phyloP scores from a whole-genome alignment of 176 grass and related monocot genomes.

The Otatea glauca region DNA sequence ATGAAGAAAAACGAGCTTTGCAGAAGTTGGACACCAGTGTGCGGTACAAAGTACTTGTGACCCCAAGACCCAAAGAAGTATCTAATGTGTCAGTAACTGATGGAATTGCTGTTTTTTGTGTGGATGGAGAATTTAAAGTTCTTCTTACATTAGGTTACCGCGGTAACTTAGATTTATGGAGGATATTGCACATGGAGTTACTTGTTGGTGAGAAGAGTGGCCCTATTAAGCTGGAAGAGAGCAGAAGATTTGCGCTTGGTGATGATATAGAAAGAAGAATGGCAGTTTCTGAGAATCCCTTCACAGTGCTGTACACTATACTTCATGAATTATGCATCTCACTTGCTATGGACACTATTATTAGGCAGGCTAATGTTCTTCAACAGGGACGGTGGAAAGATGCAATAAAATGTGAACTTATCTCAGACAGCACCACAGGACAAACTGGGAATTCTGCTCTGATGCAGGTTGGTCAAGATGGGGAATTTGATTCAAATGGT shows the following conservation, averaged over 20 bases:
- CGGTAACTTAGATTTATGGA: constrained; percentile 84
- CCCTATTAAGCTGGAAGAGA: constrained; percentile 79
- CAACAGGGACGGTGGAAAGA: constrained; percentile 87
- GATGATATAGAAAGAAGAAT: constrained; percentile 98
- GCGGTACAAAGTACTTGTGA: constrained; percentile 82
- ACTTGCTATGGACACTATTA: constrained; percentile 92
- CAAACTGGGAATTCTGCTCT: constrained; percentile 57
- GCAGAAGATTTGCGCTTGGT: constrained; percentile 77
- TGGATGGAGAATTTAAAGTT: constrained; percentile 94
- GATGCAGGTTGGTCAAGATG: constrained; percentile 67
- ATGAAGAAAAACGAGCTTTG: constrained; percentile 81
- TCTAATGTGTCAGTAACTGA: constrained; percentile 70
- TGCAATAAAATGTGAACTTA: constrained; percentile 85
- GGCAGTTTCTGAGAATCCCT: constrained; percentile 82
- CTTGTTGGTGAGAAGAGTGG: constrained; percentile 89
- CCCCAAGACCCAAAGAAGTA: constrained; percentile 73
- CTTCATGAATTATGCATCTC: constrained; percentile 90
- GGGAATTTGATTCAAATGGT: constrained; percentile 70
- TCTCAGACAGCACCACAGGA: constrained; percentile 55
- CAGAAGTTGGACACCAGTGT: constrained; percentile 78
- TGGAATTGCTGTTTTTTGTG: constrained; percentile 71
- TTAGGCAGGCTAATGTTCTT: constrained; percentile 73
- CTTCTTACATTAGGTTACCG: constrained; percentile 90
- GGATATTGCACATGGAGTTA: constrained; percentile 90
- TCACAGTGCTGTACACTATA: constrained; percentile 68